Conservation (phyloP, 495 filamentous ascomycete genomes). For the Amniculicola lignicola region DNA sequence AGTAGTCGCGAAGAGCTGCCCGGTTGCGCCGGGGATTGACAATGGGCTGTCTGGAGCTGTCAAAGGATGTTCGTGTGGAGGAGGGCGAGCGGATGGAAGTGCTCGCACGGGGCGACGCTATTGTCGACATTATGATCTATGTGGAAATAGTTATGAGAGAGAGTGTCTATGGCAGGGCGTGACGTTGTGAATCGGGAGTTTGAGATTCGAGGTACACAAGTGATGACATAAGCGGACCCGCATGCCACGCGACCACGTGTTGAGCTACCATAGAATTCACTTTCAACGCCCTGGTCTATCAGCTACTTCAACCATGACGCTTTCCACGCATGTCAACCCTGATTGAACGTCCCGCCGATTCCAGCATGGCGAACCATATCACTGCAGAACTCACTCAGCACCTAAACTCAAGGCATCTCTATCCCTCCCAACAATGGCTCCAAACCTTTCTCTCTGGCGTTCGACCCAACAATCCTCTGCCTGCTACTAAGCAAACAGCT, state of each 20-base stretch:
- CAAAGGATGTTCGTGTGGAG: constrained; percentile 71
- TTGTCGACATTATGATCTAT: constrained; percentile 69
- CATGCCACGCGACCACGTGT: too few species aligned
- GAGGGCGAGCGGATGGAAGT: constrained; percentile 69
- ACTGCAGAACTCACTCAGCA: constrained; percentile 34
- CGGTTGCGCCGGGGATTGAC: constrained; percentile 60
- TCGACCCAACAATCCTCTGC: constrained; percentile 58
- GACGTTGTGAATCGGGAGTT: neutral
- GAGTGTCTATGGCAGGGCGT: too few species aligned
- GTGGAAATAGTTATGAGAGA: too few species aligned
- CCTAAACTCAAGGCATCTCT: constrained; percentile 36
- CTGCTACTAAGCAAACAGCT: constrained; percentile 72
- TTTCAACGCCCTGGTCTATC: too few species aligned
- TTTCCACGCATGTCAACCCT: neutral
- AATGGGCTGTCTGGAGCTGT: constrained; percentile 49
- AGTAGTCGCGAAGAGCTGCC: constrained; percentile 88
- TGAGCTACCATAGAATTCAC: too few species aligned
- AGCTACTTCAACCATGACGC: neutral
- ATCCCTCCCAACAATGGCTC: constrained; percentile 39
- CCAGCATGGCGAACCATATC: constrained; percentile 23
- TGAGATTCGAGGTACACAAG: too few species aligned
- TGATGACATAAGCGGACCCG: too few species aligned
- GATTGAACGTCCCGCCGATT: neutral
- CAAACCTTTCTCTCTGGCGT: constrained; percentile 40
- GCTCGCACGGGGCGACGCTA: constrained; percentile 47